Base-by-base conservation (phyloP, 106 monocot genomes). In the Apostasia ramifera region DNA sequence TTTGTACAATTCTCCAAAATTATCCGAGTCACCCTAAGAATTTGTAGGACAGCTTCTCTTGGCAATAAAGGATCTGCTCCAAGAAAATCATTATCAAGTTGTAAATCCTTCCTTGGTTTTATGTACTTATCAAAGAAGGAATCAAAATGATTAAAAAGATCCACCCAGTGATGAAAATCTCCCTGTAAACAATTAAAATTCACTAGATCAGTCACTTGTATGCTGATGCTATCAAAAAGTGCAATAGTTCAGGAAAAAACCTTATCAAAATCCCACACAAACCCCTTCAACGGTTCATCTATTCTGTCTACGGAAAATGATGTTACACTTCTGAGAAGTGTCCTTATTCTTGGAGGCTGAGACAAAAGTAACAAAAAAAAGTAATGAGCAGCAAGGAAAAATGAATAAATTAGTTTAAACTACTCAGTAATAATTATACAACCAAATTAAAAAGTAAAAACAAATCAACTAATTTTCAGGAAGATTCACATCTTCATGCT, bases 1-100 rank as follows among this genome's bases (percentile, higher is more conserved):
- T 86, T 86, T n/a, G 86, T 71, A 57, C 90, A 91, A 58, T 86
- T 81, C 63, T 91, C 90, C 83, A 86, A 86, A 40, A 91, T 91
- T 67, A 86, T 58, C 54, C 81, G 81, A 39, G 69, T 69, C 47
- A 91, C 86, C 65, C 84, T 81, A 40, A 91, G 90, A 69, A 91
- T 84, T 68, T 91, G 86, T 76, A 91, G 81, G 54, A 91, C 77
- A n/a, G 76, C 65, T 69, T 76, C 84, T 66, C 74, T 81, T 47
- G 90, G 86, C 61, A 91, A 86, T 58, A 75, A 79, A 45, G 82
- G 74, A 70, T 90, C 86, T 11, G 59, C 76, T 57, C 79, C 76
- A 75, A 76, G 61, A 76, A 81, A 83, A 75, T 68, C 53, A 7
- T 81, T 84, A 66, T 79, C 84, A 67, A 91, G 48, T 59, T 73